These are phyloP conservation scores for Sarocladium oryzae DNA, from an alignment of 2,329 filamentous ascomycete species.

Conservation along the genomic window DNA sequence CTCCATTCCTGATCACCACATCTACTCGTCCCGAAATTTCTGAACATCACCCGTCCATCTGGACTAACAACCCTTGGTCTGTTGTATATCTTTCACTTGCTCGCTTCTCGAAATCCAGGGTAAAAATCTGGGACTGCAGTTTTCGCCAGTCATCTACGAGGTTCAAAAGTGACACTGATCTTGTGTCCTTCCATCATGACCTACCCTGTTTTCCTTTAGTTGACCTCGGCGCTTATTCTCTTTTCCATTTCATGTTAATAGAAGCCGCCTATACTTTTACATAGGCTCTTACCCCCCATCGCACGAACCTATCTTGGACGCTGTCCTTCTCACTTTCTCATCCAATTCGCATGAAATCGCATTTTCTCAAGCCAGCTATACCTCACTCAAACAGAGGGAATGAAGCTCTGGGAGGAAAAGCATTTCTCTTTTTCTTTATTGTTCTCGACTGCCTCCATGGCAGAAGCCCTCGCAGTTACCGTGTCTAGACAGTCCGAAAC, in stretches of 20 bases:
- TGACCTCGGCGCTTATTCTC: neutral
- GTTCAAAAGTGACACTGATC: no score
- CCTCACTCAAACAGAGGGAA: neutral
- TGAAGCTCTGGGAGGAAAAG: neutral
- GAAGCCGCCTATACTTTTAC: neutral
- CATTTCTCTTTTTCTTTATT: constrained; percentile 6
- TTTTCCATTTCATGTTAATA: neutral
- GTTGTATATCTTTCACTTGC: neutral
- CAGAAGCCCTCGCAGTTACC: neutral
- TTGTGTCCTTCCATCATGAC: neutral
- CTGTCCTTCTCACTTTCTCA: neutral
- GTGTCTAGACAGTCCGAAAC: neutral
- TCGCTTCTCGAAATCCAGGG: neutral
- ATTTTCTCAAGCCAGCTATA: neutral
- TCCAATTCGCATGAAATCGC: neutral
- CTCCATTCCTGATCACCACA: neutral
- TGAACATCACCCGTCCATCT: no score
- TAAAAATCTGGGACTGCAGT: no score
- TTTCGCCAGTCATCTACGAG: no score
- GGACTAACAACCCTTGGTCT: no score
- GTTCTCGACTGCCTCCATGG: neutral
- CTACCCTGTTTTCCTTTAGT: neutral
- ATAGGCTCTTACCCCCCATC: neutral
- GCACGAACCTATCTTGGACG: no score
- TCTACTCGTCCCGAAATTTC: no score